Percentiles rank a stretch among this genome's conserved stretches.
Conservation (phyloP, 306 rosid genomes). For the Urtica urens region DNA sequence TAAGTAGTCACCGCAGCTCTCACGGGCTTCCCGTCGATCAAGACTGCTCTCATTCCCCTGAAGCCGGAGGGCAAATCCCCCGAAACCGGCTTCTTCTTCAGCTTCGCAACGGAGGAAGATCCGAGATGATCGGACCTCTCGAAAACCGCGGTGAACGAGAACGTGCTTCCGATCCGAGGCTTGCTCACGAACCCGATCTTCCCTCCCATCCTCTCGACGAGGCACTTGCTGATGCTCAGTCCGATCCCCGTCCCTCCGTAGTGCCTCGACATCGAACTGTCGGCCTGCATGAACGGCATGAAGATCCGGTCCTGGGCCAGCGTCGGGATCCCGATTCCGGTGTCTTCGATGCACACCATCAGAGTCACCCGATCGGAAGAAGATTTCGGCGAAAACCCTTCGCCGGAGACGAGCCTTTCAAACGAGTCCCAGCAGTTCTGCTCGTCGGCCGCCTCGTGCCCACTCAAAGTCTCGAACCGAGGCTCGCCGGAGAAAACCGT, state of each 20-base stretch:
- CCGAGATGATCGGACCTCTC: too few relatives aligned
- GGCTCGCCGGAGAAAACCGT: constrained; percentile 28
- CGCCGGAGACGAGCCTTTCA: constrained; percentile 53
- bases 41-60: constrained; percentile 69
- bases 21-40: constrained; percentile 83
- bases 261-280: constrained; percentile 91
- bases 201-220: constrained; percentile 95
- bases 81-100: constrained; percentile 53
- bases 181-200: constrained; percentile 61
- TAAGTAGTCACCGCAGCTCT: constrained; percentile 90
- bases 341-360: constrained; percentile 89
- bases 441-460: constrained; percentile 84
- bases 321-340: constrained; percentile 89
- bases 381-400: constrained; percentile 42
- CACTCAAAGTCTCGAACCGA: constrained; percentile 68
- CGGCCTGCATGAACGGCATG: constrained; percentile 96
- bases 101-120: too few relatives aligned
- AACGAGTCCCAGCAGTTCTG: constrained; percentile 77
- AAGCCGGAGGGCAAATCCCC: constrained; percentile 78
- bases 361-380: constrained; percentile 53
- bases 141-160: constrained; percentile 65
- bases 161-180: constrained; percentile 88
- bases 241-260: constrained; percentile 99
- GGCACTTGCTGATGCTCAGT: constrained; percentile 91
- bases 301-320: constrained; percentile 75